Evolutionary conservation across 2,329 filamentous ascomycete genomes (phyloP).

Genomic region (Microsporum audouinii): DNA sequence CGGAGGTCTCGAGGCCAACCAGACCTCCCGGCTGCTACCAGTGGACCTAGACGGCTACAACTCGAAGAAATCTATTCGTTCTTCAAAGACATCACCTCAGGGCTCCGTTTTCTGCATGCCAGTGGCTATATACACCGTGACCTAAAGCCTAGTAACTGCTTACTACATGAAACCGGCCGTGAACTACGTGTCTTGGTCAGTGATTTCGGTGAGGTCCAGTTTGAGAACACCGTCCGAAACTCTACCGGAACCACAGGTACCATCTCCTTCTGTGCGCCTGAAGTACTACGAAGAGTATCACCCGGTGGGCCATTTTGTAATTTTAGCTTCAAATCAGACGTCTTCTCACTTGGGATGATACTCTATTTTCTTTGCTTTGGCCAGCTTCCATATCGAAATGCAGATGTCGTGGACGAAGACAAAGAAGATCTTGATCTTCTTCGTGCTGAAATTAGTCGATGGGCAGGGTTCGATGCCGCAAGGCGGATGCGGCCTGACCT

Average conservation of each 20-base stretch:
- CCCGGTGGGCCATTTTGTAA: conserved; percentile 67
- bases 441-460: conserved; percentile 71
- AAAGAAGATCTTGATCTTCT: conserved; percentile 80
- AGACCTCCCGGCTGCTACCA: conserved; percentile 49
- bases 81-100: conserved; percentile 89
- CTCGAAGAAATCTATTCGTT: conserved; percentile 95
- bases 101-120: conserved; percentile 75
- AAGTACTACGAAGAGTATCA: conserved; percentile 61
- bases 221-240: conserved; percentile 65
- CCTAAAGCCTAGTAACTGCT: conserved; percentile 89
- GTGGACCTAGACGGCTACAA: conserved; percentile 45
- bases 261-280: conserved; percentile 93
- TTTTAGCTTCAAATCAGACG: conserved; percentile 92
- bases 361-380: conserved; percentile 97
- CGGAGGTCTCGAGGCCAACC: conserved; percentile 66
- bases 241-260: conserved; percentile 92
- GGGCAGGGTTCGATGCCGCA: conserved; percentile 77
- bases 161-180: conserved; percentile 65
- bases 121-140: conserved; percentile 95
- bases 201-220: conserved; percentile 94
- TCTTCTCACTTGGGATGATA: conserved; percentile 98
- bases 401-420: conserved; percentile 79
- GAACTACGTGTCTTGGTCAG: conserved; percentile 77
- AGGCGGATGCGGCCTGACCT: conserved; percentile 65
- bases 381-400: conserved; percentile 69